Conservation (phyloP, 2,329 filamentous ascomycete genomes). For the Bisporella sp. region DNA sequence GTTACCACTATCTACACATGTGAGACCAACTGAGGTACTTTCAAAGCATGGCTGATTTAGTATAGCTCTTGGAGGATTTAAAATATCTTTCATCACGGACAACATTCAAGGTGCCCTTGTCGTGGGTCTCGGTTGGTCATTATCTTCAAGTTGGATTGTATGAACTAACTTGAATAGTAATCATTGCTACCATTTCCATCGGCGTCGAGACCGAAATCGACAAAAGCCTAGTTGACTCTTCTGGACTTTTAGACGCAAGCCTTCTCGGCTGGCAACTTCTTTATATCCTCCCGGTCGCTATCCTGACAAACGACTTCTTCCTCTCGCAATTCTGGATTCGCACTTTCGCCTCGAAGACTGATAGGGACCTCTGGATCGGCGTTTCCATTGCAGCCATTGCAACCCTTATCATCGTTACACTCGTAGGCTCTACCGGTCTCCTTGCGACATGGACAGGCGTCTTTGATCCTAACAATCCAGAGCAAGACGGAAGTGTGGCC, state of each 20-base stretch:
- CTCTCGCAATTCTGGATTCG: slow-evolving; percentile 79
- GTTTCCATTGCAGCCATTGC: slow-evolving; percentile 58
- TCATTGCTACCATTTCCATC: slow-evolving; percentile 72
- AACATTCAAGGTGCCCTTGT: slow-evolving; percentile 78
- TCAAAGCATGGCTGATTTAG: slow-evolving; percentile 3
- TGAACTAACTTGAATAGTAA: slow-evolving; percentile 31
- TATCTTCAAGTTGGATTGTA: too few species aligned
- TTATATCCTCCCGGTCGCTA: slow-evolving; percentile 75
- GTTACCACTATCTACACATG: slow-evolving; percentile 81
- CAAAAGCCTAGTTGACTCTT: slow-evolving; percentile 57
- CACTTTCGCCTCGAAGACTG: slow-evolving; percentile 72
- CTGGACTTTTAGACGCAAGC: slow-evolving; percentile 59
- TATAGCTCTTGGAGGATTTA: slow-evolving; percentile 70
- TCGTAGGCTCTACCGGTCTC: slow-evolving; percentile 67
- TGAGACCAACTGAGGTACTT: slow-evolving; percentile 29
- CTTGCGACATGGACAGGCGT: slow-evolving; percentile 74
- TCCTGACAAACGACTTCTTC: slow-evolving; percentile 83
- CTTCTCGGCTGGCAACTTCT: slow-evolving; percentile 79
- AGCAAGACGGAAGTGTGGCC: slow-evolving; percentile 57
- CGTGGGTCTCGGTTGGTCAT: slow-evolving; percentile 45
- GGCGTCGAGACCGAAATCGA: slow-evolving; percentile 70
- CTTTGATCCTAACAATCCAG: slow-evolving; percentile 51
- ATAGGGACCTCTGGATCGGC: slow-evolving; percentile 71
- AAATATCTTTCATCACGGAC: slow-evolving; percentile 78
- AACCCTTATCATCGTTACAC: slow-evolving; percentile 62